phyloP scores from a whole-genome alignment of 2,329 filamentous ascomycete genomes.

The Penicillium sp. region DNA sequence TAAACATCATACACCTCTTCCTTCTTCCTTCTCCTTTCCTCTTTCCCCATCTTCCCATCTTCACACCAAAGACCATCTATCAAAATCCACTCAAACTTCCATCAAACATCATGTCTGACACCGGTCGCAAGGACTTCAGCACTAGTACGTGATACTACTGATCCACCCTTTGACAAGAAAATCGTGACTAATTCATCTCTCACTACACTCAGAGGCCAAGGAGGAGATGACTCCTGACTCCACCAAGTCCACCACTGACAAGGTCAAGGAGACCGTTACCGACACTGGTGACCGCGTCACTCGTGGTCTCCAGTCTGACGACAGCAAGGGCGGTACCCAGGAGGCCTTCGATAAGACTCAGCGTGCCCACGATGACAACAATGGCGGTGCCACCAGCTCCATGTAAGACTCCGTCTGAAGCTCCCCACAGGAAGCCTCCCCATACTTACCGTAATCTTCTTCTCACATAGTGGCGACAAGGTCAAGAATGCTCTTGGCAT shows the following conservation, averaged over 20 bases:
- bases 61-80: not conserved
- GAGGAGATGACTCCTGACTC: constrained; percentile 60
- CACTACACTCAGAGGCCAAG: constrained; percentile 49
- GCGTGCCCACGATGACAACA: constrained; percentile 45
- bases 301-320: constrained; percentile 54
- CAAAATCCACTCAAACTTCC: not conserved
- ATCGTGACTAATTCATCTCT: not conserved
- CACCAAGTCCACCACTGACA: constrained; percentile 61
- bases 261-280: constrained; percentile 58
- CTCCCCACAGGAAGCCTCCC: not conserved
- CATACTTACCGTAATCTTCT: constrained; percentile 7
- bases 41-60: not conserved
- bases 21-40: not conserved
- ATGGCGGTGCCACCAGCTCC: constrained; percentile 40
- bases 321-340: constrained; percentile 56
- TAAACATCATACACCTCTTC: not conserved
- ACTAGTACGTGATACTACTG: constrained; percentile 42
- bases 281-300: constrained; percentile 56
- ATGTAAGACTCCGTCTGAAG: constrained; percentile 33
- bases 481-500: constrained; percentile 45
- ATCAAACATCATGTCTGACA: constrained; percentile 55
- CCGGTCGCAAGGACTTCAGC: constrained; percentile 61
- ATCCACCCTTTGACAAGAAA: not conserved
- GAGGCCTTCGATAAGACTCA: constrained; percentile 51
- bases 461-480: constrained; percentile 42